Conservation (phyloP, 306 rosid species). For the Neltuma alba region DNA sequence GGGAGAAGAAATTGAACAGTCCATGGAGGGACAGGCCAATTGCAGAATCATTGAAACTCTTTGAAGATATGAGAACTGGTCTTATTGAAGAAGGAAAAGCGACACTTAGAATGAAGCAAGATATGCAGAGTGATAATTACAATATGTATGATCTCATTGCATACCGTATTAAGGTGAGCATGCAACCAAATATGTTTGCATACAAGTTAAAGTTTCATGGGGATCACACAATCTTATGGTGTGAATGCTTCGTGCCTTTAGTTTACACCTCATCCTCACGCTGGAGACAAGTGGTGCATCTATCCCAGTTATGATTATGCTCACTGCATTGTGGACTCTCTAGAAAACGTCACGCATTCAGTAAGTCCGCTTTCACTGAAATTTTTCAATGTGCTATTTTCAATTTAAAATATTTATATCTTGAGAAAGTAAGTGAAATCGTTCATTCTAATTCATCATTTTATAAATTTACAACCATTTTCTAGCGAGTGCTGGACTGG, state of each 20-base stretch:
- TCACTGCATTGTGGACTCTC: conserved; percentile 98
- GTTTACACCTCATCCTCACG: conserved; percentile 97
- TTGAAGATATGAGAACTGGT: conserved; percentile 90
- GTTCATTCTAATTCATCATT: neutral
- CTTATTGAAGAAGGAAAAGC: conserved; percentile 92
- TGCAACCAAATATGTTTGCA: conserved; percentile 17
- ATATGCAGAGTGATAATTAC: conserved; percentile 97
- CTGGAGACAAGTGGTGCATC: conserved; percentile 99
- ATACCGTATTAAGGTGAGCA: conserved; percentile 83
- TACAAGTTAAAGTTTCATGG: conserved; percentile 24
- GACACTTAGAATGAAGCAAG: conserved; percentile 98
- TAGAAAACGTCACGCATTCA: conserved; percentile 95
- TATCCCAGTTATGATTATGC: conserved; percentile 98
- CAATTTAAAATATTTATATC: neutral
- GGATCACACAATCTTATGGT: conserved; percentile 23
- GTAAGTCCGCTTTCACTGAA: conserved; percentile 52
- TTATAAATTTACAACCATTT: neutral
- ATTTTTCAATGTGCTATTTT: neutral
- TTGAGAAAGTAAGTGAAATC: neutral
- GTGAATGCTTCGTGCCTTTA: conserved; percentile 43
- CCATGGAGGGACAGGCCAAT: conserved; percentile 97
- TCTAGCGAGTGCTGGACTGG: neutral
- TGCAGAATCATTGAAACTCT: conserved; percentile 78
- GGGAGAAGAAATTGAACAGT: conserved; percentile 95
- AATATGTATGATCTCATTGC: conserved; percentile 99